Evolutionary conservation across 1,284 basidiomycete genomes (phyloP).

Genomic region (Fomitiporia mediterranea): DNA sequence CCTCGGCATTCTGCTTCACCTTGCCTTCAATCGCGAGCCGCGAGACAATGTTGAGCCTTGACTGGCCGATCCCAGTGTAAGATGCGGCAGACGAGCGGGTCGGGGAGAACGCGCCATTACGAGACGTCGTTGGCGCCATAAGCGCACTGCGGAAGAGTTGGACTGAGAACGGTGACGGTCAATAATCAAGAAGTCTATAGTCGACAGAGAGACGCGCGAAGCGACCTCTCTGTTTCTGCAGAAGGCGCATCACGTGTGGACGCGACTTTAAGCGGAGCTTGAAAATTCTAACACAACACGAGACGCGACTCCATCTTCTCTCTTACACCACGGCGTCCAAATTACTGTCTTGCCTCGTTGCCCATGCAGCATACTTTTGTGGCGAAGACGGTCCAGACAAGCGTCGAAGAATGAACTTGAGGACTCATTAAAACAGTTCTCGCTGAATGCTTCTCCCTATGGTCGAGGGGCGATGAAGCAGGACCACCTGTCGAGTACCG

Average conservation of each 20-base stretch:
- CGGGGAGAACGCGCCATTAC: slow-evolving; percentile 18
- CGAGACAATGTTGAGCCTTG: slow-evolving; percentile 62
- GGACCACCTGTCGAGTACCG: slow-evolving; percentile 80
- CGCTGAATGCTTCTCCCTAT: slow-evolving; percentile 80
- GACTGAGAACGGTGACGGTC: slow-evolving; percentile 2
- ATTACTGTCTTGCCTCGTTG: slow-evolving; percentile 69
- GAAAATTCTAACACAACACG: neutral
- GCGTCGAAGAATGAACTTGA: slow-evolving; percentile 61
- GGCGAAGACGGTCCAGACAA: slow-evolving; percentile 83
- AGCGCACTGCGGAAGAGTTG: neutral
- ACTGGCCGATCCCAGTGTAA: slow-evolving; percentile 27
- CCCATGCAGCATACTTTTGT: slow-evolving; percentile 31
- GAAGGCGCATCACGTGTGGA: slow-evolving; percentile 12
- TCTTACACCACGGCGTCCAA: slow-evolving; percentile 51
- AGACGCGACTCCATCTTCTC: slow-evolving; percentile 2
- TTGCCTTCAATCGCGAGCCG: slow-evolving; percentile 71
- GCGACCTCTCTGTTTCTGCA: slow-evolving; percentile 1
- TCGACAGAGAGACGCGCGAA: neutral
- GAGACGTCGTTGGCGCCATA: slow-evolving; percentile 14
- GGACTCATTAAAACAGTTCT: slow-evolving; percentile 81
- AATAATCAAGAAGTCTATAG: neutral
- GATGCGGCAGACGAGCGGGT: slow-evolving; percentile 17
- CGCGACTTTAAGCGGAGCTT: slow-evolving; percentile 12
- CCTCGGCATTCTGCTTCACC: slow-evolving; percentile 58
- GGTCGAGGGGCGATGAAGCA: slow-evolving; percentile 84